A percentile compares a stretch with the other conserved stretches of the same genome.
These are phyloP conservation scores for Mycosphaerella sp. DNA, from an alignment of 2,329 filamentous ascomycete species.

Conservation along the genomic window DNA sequence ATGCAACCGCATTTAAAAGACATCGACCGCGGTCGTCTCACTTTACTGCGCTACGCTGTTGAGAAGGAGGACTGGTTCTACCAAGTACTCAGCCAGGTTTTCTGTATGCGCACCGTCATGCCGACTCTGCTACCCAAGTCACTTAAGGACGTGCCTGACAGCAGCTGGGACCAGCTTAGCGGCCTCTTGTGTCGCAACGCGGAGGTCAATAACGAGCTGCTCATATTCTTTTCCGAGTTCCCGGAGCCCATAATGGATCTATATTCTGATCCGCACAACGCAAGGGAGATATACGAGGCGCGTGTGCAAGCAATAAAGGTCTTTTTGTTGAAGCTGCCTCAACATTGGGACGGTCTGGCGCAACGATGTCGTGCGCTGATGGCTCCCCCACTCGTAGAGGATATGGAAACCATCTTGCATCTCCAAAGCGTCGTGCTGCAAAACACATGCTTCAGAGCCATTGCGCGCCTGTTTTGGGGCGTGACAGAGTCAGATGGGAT, in stretches of 20 bases:
- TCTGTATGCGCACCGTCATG: constrained; percentile 51
- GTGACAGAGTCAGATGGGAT: constrained; percentile 12
- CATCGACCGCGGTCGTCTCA: constrained; percentile 39
- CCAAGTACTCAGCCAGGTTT: constrained; percentile 59
- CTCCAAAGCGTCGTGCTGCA: constrained; percentile 50
- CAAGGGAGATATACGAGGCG: constrained; percentile 35
- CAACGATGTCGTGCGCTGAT: constrained; percentile 29
- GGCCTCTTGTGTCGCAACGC: constrained; percentile 45
- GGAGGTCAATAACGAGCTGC: constrained; percentile 36
- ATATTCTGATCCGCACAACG: constrained; percentile 34
- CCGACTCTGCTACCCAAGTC: constrained; percentile 35
- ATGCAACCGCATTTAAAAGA: not conserved
- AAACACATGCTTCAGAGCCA: constrained; percentile 49
- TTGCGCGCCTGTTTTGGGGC: constrained; percentile 43
- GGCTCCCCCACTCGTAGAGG: constrained; percentile 53
- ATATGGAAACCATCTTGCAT: constrained; percentile 46
- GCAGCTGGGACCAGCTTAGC: constrained; percentile 35
- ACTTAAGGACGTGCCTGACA: constrained; percentile 33
- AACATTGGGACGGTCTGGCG: constrained; percentile 20
- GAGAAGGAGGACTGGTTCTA: constrained; percentile 55
- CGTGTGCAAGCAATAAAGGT: constrained; percentile 17
- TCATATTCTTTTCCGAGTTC: constrained; percentile 46
- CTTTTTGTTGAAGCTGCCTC: constrained; percentile 26
- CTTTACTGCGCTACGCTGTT: constrained; percentile 55
- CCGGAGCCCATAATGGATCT: constrained; percentile 44